Base-by-base conservation (phyloP, 371 early-diverging fungal genomes). In the Mucor sp. region DNA sequence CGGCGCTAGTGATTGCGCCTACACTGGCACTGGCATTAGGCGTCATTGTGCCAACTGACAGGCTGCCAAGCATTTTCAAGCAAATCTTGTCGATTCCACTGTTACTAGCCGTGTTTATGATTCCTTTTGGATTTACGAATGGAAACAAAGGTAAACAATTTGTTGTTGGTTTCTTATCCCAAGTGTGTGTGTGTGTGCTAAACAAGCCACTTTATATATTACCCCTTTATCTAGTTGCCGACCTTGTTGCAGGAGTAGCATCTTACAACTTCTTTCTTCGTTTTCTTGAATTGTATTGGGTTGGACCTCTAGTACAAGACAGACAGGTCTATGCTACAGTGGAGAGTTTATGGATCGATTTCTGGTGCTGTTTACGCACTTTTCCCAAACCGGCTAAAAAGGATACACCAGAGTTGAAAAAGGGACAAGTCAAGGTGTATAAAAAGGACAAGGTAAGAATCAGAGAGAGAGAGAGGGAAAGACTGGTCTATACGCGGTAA, bases 351-450 rank as follows among this genome's bases (percentile, higher is more conserved):
- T 69, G 71, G 57, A 68, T 65, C 7, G 81, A 81, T 17, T 68
- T 81, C 19, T 81, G 78, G 78, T 53, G 72, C 30, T 68, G 69
- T 37, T 21, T 81, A 33, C 73, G 81, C n/a, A 76, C 58, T 4
- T 81, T 81, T 44, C 81, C 81, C 7, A 72, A 74, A 53, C 63
- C 67, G 15, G 64, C 67, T 3, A 66, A 67, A 57, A 44, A 71
- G 47, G 69, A 70, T 32, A 65, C 55, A 6, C 61, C 65, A 27
- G 71, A 59, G 5, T 59, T 70, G 9, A 68, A 71, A 41, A 74
- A 70, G 19, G 71, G 71, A 17, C 48, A 68, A 37, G 50, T 63
- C 15, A 60, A 67, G 41, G 43, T 32, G 12, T 77, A 71, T 48
- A 50, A 55, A 48, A 80, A 80, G 37, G 80, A 80, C 48, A 75